A percentile compares a stretch with the other conserved stretches of the same genome.
Conservation (phyloP, 2,329 filamentous ascomycete genomes). For the Escovopsis sp. region DNA sequence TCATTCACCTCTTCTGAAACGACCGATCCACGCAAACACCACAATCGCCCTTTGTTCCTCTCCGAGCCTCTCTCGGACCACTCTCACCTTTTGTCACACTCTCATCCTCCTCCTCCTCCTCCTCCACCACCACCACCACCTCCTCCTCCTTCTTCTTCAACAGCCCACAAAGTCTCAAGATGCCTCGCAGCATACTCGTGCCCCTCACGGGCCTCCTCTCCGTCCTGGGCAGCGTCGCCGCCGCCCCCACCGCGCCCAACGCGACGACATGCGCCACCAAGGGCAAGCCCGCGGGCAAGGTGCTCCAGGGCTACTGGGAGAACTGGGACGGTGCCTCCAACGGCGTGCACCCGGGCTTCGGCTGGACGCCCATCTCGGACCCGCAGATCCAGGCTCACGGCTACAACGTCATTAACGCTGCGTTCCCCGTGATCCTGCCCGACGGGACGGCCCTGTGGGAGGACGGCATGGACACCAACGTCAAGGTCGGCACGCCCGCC, state of each 20-base stretch:
- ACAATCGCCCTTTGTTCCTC: too few relatives aligned
- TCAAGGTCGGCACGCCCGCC: constrained; percentile 16
- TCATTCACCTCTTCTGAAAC: too few relatives aligned
- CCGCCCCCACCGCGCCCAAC: constrained; percentile 3
- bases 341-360: constrained; percentile 19
- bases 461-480: constrained; percentile 18
- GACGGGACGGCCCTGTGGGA: constrained; percentile 20
- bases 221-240: constrained; percentile 3
- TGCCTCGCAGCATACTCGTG: too few relatives aligned
- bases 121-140: background rate
- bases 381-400: constrained; percentile 15
- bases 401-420: constrained; percentile 21
- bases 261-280: constrained; percentile 15
- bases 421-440: constrained; percentile 20
- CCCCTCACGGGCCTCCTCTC: constrained; percentile 8
- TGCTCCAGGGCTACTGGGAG: constrained; percentile 22
- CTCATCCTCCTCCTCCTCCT: background rate
- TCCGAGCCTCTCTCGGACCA: too few relatives aligned
- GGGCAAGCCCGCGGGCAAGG: constrained; percentile 18
- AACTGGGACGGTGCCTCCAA: constrained; percentile 21
- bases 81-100: background rate
- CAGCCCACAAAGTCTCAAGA: too few relatives aligned
- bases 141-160: background rate
- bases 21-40: too few relatives aligned
- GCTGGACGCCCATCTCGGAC: constrained; percentile 19